Base-by-base conservation (phyloP, 148 eudicot genomes). In the Silene uniflora region DNA sequence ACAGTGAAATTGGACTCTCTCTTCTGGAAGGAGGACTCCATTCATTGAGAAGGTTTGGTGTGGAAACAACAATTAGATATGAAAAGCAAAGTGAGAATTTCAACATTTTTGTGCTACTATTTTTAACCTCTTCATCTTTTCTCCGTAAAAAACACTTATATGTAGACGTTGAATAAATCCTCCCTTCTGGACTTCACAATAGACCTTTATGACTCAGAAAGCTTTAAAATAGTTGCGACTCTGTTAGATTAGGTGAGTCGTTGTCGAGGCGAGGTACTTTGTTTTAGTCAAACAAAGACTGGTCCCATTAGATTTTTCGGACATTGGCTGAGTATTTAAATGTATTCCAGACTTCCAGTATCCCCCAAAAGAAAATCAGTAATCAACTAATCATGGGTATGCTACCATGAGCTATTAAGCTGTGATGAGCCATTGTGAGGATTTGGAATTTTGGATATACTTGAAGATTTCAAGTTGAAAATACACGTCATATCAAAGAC, bases 1-100 rank as follows among this genome's bases (percentile, higher is more conserved):
- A 39, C 72, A 44, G 72, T 44, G 46, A 19, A 3, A 17, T 35
- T 67, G 70, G 49, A 47, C 0, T 47, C 21, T 67, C 13, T 67
- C 39, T 18, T 67, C 39, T 35, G 49, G n/a, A 67, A 67, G 49
- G 42, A 67, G 22, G 49, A 9, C 70, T 39, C 70, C 70, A 67
- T 67, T 67, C 64, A 67, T 6, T 3, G 23, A 67, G 23, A 19
- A 67, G 22, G 1, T 67, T 67, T 35, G 49, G 70, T n/a, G 49
- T 67, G 13, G 23, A 32, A 21, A 67, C 49, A 18, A 35, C 52
- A 67, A 35, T 18, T 11, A 23, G 25, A 47, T 27, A 32, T 32
- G 35, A 32, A 32, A 32, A 32, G 35, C 35, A 32, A 32, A 3
- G 35, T 32, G 35, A 32, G 35, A 32, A 32, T 32, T 32, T 32